Evolutionary conservation across 78 protist genomes (phyloP).

Genomic region (Guillardia theta): DNA sequence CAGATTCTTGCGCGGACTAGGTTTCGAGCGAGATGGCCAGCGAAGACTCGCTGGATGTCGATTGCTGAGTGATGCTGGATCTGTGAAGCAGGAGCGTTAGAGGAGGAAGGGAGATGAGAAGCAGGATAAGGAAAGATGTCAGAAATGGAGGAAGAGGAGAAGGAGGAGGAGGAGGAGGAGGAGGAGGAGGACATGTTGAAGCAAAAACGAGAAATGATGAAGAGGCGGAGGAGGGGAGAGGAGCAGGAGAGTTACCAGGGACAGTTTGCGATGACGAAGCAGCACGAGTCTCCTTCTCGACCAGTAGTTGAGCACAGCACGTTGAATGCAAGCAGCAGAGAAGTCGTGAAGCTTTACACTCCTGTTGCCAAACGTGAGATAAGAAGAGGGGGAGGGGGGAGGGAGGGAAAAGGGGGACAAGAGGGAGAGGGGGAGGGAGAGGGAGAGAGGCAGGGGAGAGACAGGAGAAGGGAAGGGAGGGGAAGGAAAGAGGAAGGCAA

Average conservation of each 20-base stretch:
- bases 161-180: background rate
- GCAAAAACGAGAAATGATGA: background rate
- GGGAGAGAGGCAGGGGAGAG: background rate
- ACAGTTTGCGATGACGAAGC: background rate
- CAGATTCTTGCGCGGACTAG: background rate
- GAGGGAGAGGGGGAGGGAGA: background rate
- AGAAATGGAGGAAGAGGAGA: background rate
- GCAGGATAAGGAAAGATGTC: background rate
- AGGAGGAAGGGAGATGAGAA: background rate
- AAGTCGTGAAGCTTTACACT: background rate
- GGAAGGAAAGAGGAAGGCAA: background rate
- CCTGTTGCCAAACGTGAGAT: too few relatives aligned
- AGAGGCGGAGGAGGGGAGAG: background rate
- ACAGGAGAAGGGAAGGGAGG: background rate
- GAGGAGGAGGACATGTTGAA: background rate
- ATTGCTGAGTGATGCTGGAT: too few relatives aligned
- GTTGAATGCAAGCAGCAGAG: background rate
- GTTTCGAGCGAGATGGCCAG: background rate
- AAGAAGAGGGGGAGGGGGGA: background rate
- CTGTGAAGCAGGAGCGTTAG: background rate
- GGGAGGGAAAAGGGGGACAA: background rate
- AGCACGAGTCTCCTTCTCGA: background rate
- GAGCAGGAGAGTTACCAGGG: background rate
- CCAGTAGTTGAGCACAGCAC: background rate
- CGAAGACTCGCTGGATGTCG: background rate